Evolutionary conservation across 2,329 filamentous ascomycete genomes (phyloP).

Genomic region (Paecilomyces formosus): DNA sequence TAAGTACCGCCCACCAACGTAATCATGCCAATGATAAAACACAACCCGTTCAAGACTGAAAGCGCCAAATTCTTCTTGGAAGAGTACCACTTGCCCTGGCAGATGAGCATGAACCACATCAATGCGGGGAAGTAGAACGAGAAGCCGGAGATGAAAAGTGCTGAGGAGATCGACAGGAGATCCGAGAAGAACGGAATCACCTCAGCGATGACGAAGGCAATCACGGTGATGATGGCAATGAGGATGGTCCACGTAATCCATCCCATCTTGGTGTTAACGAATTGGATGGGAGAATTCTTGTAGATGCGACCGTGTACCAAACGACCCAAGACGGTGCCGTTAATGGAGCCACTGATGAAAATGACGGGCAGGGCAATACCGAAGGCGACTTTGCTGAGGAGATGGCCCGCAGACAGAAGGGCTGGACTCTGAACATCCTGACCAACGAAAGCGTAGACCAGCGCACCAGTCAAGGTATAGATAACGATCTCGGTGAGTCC

Average conservation of each 20-base stretch:
- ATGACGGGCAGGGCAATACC: conserved; percentile 28
- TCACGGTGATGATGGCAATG: conserved; percentile 54
- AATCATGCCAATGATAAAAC: conserved; percentile 64
- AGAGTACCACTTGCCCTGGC: conserved; percentile 17
- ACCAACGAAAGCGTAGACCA: conserved; percentile 28
- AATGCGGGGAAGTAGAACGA: conserved; percentile 63
- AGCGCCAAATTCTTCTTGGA: conserved; percentile 46
- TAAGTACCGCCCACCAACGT: conserved; percentile 75
- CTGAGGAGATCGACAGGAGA: conserved; percentile 41
- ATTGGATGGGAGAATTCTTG: conserved; percentile 26
- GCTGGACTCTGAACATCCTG: conserved; percentile 24
- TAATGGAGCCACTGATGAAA: conserved; percentile 31
- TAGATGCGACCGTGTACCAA: conserved; percentile 27
- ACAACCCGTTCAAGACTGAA: conserved; percentile 55
- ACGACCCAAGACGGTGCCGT: conserved; percentile 25
- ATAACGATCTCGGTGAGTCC: conserved; percentile 25
- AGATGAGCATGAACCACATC: conserved; percentile 24
- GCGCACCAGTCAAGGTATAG: conserved; percentile 22
- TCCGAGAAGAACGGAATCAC: conserved; percentile 82
- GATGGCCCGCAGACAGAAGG: conserved; percentile 18
- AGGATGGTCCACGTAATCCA: conserved; percentile 26
- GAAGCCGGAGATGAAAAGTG: conserved; percentile 79
- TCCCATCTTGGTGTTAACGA: conserved; percentile 26
- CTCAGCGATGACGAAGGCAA: conserved; percentile 79
- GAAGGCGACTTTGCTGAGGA: conserved; percentile 23